These are phyloP conservation scores for Xylaria venustula DNA, from an alignment of 495 filamentous ascomycete genomes.

Conservation along the genomic window DNA sequence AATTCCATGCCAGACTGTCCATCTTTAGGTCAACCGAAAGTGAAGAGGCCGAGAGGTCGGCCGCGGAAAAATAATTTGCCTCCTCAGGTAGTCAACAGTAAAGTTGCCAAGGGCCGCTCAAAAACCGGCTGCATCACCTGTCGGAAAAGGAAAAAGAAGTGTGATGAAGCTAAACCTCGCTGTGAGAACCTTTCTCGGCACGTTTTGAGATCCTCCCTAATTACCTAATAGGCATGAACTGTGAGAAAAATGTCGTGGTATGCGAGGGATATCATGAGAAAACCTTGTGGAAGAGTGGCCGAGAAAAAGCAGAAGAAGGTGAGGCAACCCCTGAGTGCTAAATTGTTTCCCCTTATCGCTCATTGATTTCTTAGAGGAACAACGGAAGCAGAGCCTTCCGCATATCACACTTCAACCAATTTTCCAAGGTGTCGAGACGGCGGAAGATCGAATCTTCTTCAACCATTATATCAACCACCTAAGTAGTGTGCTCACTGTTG, in stretches of 20 bases:
- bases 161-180: slow-evolving; percentile 87
- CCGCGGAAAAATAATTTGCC: slow-evolving; percentile 80
- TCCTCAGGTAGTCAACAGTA: slow-evolving; percentile 48
- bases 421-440: slow-evolving; percentile 83
- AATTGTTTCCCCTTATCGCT: slow-evolving; percentile 17
- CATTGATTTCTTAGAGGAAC: slow-evolving; percentile 38
- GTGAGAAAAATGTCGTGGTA: slow-evolving; percentile 88
- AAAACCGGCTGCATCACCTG: slow-evolving; percentile 95
- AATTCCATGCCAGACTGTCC: slow-evolving; percentile 19
- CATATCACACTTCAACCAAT: slow-evolving; percentile 70
- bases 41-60: slow-evolving; percentile 68
- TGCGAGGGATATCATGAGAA: slow-evolving; percentile 93
- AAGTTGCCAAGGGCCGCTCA: slow-evolving; percentile 81
- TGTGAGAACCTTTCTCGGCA: slow-evolving; percentile 47
- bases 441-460: slow-evolving; percentile 78
- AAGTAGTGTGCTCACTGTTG: slow-evolving; percentile 76
- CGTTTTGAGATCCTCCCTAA: slow-evolving; percentile 10
- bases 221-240: slow-evolving; percentile 67
- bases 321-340: slow-evolving; percentile 15
- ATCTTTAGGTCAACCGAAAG: slow-evolving; percentile 29
- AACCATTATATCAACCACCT: slow-evolving; percentile 83
- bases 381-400: slow-evolving; percentile 44
- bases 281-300: slow-evolving; percentile 82
- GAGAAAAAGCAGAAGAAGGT: slow-evolving; percentile 75
- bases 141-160: slow-evolving; percentile 93